Conservation (phyloP, 495 filamentous ascomycete genomes). For the Xylaria grammica region DNA sequence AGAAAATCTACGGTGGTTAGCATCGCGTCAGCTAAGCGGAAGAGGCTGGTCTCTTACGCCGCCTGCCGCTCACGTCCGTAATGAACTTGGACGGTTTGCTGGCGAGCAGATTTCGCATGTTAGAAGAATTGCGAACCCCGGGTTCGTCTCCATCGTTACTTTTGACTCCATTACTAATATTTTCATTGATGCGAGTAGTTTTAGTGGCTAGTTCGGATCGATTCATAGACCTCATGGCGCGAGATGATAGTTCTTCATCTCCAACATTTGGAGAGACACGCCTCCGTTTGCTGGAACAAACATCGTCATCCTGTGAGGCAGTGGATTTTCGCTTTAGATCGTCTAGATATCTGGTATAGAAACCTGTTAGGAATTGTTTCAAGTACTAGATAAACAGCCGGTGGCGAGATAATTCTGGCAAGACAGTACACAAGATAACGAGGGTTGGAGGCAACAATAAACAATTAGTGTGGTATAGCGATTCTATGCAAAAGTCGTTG, state of each 20-base stretch:
- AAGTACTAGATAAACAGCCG: not conserved
- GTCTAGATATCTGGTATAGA: slow-evolving; percentile 1
- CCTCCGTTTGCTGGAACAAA: not conserved
- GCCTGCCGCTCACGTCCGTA: not conserved
- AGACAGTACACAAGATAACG: not conserved
- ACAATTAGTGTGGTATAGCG: not conserved
- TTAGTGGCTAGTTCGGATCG: not conserved
- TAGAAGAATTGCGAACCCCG: not conserved
- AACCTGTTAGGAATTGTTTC: not conserved
- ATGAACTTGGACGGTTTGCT: slow-evolving; percentile 3
- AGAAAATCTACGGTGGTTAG: slow-evolving; percentile 1
- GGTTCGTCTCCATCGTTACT: not conserved
- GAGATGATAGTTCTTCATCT: not conserved
- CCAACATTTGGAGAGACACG: not conserved
- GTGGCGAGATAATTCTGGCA: not conserved
- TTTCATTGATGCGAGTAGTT: not conserved
- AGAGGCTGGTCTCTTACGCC: not conserved
- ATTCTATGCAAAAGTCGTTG: not conserved
- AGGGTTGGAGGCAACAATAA: not conserved
- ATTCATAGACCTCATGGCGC: not conserved
- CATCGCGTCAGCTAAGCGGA: not conserved
- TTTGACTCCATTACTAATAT: not conserved
- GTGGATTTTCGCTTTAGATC: slow-evolving; percentile 13
- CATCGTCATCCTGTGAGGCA: not conserved
- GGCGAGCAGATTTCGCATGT: slow-evolving; percentile 4